These are phyloP conservation scores for Grosmannia huntii DNA, from an alignment of 2,329 filamentous ascomycete genomes.

Conservation along the genomic window DNA sequence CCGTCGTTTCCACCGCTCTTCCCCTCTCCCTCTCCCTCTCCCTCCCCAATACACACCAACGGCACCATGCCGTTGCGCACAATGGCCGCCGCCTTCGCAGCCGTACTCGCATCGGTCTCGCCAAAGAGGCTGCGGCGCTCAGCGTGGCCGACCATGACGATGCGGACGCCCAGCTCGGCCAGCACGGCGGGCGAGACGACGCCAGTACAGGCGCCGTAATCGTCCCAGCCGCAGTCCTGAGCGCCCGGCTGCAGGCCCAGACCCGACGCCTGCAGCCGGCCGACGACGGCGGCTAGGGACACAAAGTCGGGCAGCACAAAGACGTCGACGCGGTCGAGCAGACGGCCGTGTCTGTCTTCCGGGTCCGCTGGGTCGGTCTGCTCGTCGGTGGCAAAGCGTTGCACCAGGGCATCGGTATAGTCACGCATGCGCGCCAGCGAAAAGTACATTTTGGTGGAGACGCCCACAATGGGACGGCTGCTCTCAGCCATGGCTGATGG, in stretches of 20 bases:
- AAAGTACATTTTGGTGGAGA: constrained; percentile 75
- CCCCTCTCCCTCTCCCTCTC: constrained; percentile 25
- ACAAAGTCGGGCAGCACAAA: constrained; percentile 72
- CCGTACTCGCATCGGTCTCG: constrained; percentile 58
- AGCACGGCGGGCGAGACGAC: constrained; percentile 61
- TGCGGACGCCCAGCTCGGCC: constrained; percentile 50
- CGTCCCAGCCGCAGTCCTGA: constrained; percentile 61
- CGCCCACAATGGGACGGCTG: constrained; percentile 54
- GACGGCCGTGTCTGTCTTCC: constrained; percentile 15
- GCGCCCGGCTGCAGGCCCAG: constrained; percentile 53
- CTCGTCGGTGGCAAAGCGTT: constrained; percentile 23
- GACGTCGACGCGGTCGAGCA: constrained; percentile 43
- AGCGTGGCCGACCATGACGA: constrained; percentile 73
- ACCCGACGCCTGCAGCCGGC: constrained; percentile 27
- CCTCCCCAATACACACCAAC: constrained; percentile 70
- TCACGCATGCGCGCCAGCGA: constrained; percentile 47
- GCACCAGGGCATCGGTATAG: constrained; percentile 38
- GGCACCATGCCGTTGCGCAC: constrained; percentile 60
- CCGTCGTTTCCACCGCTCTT: too few relatives aligned
- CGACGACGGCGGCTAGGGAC: constrained; percentile 41
- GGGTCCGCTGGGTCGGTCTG: not conserved
- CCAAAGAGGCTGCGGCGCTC: constrained; percentile 60
- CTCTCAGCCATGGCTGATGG: not conserved
- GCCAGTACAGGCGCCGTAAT: constrained; percentile 63
- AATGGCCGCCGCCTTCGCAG: constrained; percentile 56